Conservation (phyloP, 306 rosid genomes). For the Mimosa bimucronata region DNA sequence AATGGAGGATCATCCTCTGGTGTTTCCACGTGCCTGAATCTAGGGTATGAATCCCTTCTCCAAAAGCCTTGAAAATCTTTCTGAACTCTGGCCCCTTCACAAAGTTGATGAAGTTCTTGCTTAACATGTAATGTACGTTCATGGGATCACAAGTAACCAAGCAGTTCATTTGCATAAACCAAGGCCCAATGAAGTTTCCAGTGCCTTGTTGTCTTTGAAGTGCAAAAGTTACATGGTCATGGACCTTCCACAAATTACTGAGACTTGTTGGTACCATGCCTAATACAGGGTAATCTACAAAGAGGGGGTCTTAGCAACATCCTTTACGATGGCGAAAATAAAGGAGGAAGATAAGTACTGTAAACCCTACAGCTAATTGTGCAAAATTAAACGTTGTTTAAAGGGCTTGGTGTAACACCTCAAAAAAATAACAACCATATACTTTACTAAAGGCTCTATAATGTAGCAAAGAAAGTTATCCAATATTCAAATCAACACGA, state of each 20-base stretch:
- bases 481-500: too few species aligned
- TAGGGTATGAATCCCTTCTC: neutral
- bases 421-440: too few species aligned
- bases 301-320: neutral
- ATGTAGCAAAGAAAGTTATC: too few species aligned
- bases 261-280: constrained; percentile 39
- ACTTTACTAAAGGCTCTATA: too few species aligned
- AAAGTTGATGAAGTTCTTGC: constrained; percentile 33
- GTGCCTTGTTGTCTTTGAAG: constrained; percentile 35
- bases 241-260: constrained; percentile 8
- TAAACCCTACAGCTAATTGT: neutral
- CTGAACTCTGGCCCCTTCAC: constrained; percentile 18
- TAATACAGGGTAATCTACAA: constrained; percentile 34
- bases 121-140: neutral
- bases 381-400: neutral
- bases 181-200: constrained; percentile 38
- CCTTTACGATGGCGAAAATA: neutral
- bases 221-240: neutral
- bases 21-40: constrained; percentile 31
- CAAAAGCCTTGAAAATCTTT: constrained; percentile 26
- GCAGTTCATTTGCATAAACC: neutral
- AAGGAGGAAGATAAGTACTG: constrained; percentile 7
- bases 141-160: neutral
- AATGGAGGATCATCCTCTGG: neutral
- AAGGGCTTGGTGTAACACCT: too few species aligned